Base-by-base conservation (phyloP, 2,329 filamentous ascomycete genomes). In the Sporothrix phasma region DNA sequence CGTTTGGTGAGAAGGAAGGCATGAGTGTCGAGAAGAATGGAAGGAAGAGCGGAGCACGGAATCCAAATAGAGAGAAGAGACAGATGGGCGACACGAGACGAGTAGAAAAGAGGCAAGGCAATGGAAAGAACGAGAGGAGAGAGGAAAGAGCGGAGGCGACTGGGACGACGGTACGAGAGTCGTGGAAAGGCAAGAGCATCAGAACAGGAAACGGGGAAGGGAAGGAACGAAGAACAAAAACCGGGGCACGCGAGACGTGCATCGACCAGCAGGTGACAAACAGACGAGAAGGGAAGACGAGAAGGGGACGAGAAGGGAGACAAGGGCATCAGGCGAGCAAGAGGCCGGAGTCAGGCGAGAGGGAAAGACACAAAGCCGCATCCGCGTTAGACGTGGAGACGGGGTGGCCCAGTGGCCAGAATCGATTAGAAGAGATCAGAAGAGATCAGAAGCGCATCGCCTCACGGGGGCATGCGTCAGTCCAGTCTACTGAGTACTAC, bases 1-100 rank as follows among this genome's bases (percentile, higher is more conserved):
- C 74, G 76, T 79, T 79, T 80, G 78, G 76, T 73, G 65, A 61
- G 39, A 58, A 51, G 22, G 39, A 64, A 53, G 56, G 63, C 63
- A 64, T 37, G 54, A 60, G 43, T 39, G 45, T 51, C 34, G 53
- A 47, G 61, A 41, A 15, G 45, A 63, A 45, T 53, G 34, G 43
- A 45, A 60, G 63, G 60, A 64, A n/a, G 61, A 61, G 62, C 65
- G 58, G 63, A 64, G 62, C 59, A 65, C 58, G 61, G 63, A 61
- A 69, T 46, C 56, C 60, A 64, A 69, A 73, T 74, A 73, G 74
- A 64, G 62, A 64, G 51, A 67, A 46, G 54, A 51, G 19, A 22
- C 31, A 43, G 61, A 63, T 37, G 47, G 41, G 19, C 26, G 24
- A 31, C 11, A 37, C 34, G 34, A 37, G 47, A 58, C n/a, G 46